Percentiles rank a stretch among this genome's conserved stretches.
phyloP scores from a whole-genome alignment of 441 rosid genomes.

The Erodium moschatum region DNA sequence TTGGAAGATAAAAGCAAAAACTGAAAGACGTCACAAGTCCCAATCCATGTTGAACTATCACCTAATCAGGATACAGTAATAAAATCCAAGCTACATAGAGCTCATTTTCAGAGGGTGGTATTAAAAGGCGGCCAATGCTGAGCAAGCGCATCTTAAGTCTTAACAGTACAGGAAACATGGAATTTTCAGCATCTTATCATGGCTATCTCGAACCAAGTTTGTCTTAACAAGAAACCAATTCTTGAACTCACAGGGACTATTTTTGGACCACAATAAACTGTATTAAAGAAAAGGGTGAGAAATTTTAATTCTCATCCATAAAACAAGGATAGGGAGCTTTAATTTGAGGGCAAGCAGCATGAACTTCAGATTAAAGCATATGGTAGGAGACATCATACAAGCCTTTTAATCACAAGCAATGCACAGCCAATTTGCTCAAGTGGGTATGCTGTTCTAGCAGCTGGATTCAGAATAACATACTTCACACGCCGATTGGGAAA shows the following conservation, averaged over 20 bases:
- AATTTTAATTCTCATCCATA: not conserved
- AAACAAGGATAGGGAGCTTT: not conserved
- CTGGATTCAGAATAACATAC: not conserved
- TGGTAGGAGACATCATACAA: not conserved
- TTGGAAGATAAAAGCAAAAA: not conserved
- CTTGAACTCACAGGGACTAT: not conserved
- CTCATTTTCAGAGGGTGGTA: not conserved
- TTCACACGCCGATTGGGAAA: not conserved
- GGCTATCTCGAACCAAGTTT: not conserved
- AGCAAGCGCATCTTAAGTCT: not conserved
- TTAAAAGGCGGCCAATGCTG: not conserved
- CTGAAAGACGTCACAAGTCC: not conserved
- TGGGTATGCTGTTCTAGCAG: not conserved
- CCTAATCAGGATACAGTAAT: not conserved
- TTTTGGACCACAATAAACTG: not conserved
- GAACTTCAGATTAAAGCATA: not conserved
- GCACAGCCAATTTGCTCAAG: not conserved
- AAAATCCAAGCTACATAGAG: not conserved
- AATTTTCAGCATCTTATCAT: not conserved
- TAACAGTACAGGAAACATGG: not conserved
- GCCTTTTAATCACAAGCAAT: not conserved
- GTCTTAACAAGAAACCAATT: not conserved
- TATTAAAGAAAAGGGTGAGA: not conserved
- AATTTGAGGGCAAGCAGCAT: not conserved
- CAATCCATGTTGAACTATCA: constrained; percentile 1